Evolutionary conservation across 2,329 filamentous ascomycete genomes (phyloP).

Genomic region (Colletotrichum eremochloae): DNA sequence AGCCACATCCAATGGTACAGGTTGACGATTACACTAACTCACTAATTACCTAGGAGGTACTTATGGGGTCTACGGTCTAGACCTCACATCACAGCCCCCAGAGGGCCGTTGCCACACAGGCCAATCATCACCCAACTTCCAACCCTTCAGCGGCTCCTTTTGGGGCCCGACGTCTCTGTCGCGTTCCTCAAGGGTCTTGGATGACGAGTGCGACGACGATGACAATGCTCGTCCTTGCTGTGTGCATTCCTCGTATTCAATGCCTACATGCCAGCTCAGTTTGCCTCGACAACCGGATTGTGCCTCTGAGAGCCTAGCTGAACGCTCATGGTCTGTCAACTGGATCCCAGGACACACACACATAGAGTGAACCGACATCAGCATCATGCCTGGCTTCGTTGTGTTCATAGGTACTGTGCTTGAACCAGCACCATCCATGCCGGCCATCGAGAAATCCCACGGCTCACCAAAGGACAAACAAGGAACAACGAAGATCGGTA

Average conservation of each 20-base stretch:
- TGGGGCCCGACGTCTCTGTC: conserved; percentile 7
- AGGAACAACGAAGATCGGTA: conserved; percentile 35
- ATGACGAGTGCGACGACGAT: conserved; percentile 16
- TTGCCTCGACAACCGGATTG: neutral
- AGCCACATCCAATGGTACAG: conserved; percentile 28
- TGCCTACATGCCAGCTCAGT: neutral
- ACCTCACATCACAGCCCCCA: conserved; percentile 35
- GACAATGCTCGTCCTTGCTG: neutral
- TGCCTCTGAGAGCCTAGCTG: neutral
- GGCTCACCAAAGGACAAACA: neutral
- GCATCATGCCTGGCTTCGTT: neutral
- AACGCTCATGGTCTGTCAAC: neutral
- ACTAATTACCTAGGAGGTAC: too few species aligned
- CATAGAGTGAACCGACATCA: conserved; percentile 6
- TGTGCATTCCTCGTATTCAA: neutral
- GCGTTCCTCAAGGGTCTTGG: neutral
- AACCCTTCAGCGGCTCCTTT: neutral
- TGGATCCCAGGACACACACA: neutral
- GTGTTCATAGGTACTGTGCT: neutral
- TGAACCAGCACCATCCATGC: conserved; percentile 2
- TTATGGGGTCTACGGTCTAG: conserved; percentile 16
- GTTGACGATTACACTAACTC: neutral
- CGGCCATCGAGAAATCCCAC: neutral
- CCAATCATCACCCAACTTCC: conserved; percentile 19
- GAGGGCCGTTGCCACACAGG: neutral